These are phyloP conservation scores for Clavispora asparagi DNA, from an alignment of 805 yeast genomes.

Conservation along the genomic window DNA sequence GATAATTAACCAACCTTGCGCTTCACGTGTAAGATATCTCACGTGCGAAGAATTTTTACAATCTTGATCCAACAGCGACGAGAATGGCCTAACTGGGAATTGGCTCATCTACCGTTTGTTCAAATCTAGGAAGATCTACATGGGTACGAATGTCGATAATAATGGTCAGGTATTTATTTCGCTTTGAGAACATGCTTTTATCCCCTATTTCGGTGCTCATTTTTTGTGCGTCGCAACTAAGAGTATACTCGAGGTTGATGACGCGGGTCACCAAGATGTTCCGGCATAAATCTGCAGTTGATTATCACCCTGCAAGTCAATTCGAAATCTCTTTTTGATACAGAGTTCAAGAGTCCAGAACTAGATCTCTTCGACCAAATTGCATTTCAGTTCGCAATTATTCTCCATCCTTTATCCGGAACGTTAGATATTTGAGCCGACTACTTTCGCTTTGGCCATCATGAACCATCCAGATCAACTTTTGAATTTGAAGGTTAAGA, in stretches of 20 bases:
- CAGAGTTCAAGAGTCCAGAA: not conserved
- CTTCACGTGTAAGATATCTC: not conserved
- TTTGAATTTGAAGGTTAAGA: constrained; percentile 41
- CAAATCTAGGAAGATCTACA: not conserved
- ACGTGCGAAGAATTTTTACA: not conserved
- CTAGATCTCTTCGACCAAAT: not conserved
- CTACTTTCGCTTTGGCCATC: not conserved
- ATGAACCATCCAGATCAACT: constrained; percentile 14
- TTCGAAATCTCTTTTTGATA: not conserved
- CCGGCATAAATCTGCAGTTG: not conserved
- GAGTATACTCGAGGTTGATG: not conserved
- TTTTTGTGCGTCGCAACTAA: not conserved
- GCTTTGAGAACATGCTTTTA: too few species aligned
- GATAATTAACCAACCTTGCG: not conserved
- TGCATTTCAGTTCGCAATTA: too few species aligned
- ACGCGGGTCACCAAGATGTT: not conserved
- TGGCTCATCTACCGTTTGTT: not conserved
- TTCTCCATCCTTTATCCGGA: not conserved
- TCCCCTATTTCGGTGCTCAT: not conserved
- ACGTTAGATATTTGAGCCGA: not conserved
- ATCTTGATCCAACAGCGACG: not conserved
- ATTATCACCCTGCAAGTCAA: not conserved
- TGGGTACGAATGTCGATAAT: too few species aligned
- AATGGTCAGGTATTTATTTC: too few species aligned
- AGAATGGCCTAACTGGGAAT: not conserved